Evolutionary conservation across 164 flowering plant species (phyloP).

Genomic region (Kalanchoe fedtschenkoi): DNA sequence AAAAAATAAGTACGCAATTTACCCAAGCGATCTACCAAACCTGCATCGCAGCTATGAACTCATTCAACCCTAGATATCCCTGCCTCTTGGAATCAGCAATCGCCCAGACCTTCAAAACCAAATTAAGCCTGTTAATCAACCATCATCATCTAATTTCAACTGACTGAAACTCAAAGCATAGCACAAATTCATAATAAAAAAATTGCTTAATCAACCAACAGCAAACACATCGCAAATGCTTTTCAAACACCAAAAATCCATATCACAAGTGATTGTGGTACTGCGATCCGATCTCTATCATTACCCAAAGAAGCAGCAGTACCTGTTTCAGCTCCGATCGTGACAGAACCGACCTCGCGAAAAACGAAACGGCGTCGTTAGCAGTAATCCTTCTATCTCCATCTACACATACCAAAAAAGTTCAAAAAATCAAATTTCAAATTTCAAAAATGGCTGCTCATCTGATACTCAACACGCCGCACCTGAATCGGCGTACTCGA

Average conservation of each 20-base stretch:
- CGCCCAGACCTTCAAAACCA: conserved; percentile 71
- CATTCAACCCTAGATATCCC: conserved; percentile 78
- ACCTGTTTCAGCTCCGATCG: conserved; percentile 90
- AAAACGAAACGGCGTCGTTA: conserved; percentile 79
- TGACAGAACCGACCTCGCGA: conserved; percentile 66
- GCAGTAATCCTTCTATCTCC: conserved; percentile 89
- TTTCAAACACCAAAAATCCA: neutral
- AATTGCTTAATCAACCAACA: too few relatives aligned
- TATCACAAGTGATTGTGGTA: too few relatives aligned
- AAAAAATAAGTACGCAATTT: neutral
- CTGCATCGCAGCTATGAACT: conserved; percentile 92
- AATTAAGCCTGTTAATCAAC: neutral
- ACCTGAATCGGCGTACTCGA: conserved; percentile 78
- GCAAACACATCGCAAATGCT: too few relatives aligned
- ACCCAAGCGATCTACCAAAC: conserved; percentile 16
- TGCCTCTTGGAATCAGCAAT: conserved; percentile 83
- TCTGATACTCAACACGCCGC: neutral
- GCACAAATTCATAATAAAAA: too few relatives aligned
- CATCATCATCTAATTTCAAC: too few relatives aligned
- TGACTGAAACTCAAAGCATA: too few relatives aligned
- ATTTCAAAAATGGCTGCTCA: neutral
- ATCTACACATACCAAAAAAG: conserved; percentile 28
- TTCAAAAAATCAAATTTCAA: neutral
- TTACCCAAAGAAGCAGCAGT: too few relatives aligned
- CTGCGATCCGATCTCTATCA: too few relatives aligned